Base-by-base conservation (phyloP, 140 eudicot genomes). In the Anethum foeniculum region DNA sequence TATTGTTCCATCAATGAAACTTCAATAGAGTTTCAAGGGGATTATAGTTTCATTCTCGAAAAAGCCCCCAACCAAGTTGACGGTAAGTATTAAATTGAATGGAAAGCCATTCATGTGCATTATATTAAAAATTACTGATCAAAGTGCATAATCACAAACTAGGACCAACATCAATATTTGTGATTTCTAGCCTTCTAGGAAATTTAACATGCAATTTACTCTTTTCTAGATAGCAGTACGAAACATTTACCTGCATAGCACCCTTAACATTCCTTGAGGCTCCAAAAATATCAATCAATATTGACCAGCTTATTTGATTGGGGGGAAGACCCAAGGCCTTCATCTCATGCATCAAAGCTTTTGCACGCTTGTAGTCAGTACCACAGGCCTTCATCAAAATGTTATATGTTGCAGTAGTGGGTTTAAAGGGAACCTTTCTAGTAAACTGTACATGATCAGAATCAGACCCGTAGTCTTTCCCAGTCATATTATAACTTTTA, bases 361-460 rank as follows among this genome's bases (percentile, higher is more conserved):
- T 86, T 75, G 97, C 99, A 77, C 90, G 97, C 76, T 79, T 71
- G 79, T 85, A 88, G 83, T 95, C 92, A 79, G 92, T 86, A 64
- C 99, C 97, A 87, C 99, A 95, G 30, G 97, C 99, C 87, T 95
- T 95, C 89, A 92, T 85, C 74, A 95, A 77, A 41, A 89, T 92
- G 84, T 95, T 92, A 83, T 95, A 95, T 19, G 99, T 95, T 43
- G 93, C 85, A 76, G 87, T 82, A 30, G 95, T 90, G 72, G 99
- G 99, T 79, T 65, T 83, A 38, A 95, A 92, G 79, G 93, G 97
- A 83, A 89, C 85, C 44, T 54, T 89, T 81, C 71, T 81, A 84
- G 86, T 84, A 62, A 82, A 76, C 81, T 83, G 89, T 41, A 85
- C 75, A 54, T 82, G 83, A 58, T 69, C 83, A 41, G 84, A 56